Evolutionary conservation across 2,329 filamentous ascomycete species (phyloP).

Genomic region (Botrytis elliptica): DNA sequence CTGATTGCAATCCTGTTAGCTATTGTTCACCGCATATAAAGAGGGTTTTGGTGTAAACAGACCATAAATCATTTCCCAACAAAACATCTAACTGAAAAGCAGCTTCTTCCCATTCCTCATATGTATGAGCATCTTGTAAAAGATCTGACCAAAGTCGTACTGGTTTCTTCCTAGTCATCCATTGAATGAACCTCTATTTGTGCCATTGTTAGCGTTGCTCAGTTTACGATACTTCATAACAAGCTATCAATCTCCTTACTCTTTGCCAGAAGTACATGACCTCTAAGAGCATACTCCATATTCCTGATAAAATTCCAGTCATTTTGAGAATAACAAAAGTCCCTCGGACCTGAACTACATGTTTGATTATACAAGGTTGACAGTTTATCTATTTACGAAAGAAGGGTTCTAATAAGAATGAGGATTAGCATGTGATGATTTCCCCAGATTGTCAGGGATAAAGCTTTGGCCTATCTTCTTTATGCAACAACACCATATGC

Average conservation of each 20-base stretch:
- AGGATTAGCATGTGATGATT: slow-evolving; percentile 21
- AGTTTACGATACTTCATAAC: neutral
- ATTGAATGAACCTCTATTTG: slow-evolving; percentile 63
- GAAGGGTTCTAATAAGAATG: slow-evolving; percentile 9
- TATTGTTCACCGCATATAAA: neutral
- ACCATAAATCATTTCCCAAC: slow-evolving; percentile 80
- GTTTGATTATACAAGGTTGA: neutral
- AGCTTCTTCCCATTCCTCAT: slow-evolving; percentile 85
- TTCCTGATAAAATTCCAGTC: slow-evolving; percentile 40
- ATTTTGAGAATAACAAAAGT: slow-evolving; percentile 28
- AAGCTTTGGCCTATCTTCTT: slow-evolving; percentile 14
- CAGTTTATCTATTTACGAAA: neutral
- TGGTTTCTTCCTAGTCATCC: slow-evolving; percentile 65
- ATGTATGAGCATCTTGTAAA: slow-evolving; percentile 65
- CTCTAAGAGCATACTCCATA: slow-evolving; percentile 60
- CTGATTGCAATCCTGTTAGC: slow-evolving; percentile 44
- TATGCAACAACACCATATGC: neutral
- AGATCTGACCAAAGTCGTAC: slow-evolving; percentile 64
- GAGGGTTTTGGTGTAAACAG: slow-evolving; percentile 35
- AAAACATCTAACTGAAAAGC: slow-evolving; percentile 79
- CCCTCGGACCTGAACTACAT: neutral
- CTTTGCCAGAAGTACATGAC: slow-evolving; percentile 62
- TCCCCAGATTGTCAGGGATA: slow-evolving; percentile 21
- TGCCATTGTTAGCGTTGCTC: slow-evolving; percentile 1
- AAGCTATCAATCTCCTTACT: slow-evolving; percentile 41